These are phyloP conservation scores for Colletotrichum brevisporum DNA, from an alignment of 2,329 filamentous ascomycete species.

Conservation along the genomic window DNA sequence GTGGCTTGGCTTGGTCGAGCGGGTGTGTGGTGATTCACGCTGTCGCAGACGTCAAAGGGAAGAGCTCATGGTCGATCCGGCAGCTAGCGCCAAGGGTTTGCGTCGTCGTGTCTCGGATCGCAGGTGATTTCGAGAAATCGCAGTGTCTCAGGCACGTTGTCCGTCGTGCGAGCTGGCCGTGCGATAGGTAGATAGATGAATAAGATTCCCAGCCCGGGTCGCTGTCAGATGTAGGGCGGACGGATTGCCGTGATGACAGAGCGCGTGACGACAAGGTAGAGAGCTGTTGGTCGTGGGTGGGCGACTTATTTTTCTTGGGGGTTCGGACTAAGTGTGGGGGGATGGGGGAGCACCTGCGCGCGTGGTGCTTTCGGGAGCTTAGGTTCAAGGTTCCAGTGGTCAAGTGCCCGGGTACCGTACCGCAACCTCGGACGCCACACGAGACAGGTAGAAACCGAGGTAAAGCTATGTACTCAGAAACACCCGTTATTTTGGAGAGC, in stretches of 20 bases:
- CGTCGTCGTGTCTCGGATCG: constrained; percentile 25
- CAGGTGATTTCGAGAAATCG: neutral
- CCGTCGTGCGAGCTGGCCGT: constrained; percentile 16
- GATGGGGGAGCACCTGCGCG: constrained; percentile 28
- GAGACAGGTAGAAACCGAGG: too few relatives aligned
- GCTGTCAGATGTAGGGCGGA: constrained; percentile 12
- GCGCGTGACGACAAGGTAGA: constrained; percentile 19
- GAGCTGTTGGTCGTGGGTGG: constrained; percentile 6
- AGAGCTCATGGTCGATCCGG: constrained; percentile 29
- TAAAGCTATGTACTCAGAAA: too few relatives aligned
- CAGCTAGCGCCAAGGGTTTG: constrained; percentile 7
- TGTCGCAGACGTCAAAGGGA: constrained; percentile 30
- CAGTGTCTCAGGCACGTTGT: neutral
- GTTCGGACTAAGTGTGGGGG: neutral
- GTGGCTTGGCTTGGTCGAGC: neutral
- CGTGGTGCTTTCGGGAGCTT: too few relatives aligned
- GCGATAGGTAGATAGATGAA: constrained; percentile 8
- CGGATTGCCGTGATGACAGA: constrained; percentile 13
- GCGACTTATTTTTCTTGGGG: constrained; percentile 1
- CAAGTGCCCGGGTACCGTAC: too few relatives aligned
- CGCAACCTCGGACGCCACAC: too few relatives aligned
- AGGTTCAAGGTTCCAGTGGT: too few relatives aligned
- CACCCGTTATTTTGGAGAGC: neutral
- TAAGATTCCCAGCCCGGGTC: neutral
- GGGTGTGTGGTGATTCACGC: constrained; percentile 29